Base-by-base conservation (phyloP, 2,329 filamentous ascomycete genomes). In the Grosmannia huntii region DNA sequence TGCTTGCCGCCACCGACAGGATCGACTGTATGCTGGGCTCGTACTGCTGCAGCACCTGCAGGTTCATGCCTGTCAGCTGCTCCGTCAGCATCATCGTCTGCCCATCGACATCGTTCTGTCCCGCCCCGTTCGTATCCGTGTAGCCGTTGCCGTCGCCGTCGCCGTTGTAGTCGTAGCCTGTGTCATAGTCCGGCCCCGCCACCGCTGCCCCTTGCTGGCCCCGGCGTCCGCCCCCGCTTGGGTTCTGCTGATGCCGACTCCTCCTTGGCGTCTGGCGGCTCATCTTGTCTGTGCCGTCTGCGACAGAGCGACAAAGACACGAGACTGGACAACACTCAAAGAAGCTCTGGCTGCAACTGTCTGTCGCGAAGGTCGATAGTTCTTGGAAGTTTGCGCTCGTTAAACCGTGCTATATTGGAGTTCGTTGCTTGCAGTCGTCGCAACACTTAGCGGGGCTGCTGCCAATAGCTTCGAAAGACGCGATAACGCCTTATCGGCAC, bases 41-140 rank as follows among this genome's bases (percentile, higher is more conserved):
- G 73, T 96, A 89, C 64, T 90, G 87, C 60, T 81, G 84, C 41
- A 97, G 79, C 46, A 96, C 92, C 54, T 83, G 78, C 63, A 95
- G 79, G 75, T 97, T 97, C 67, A 97, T 84, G 64, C 95, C 86
- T 58, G 86, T 87, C 23, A 60, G 12, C 19, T 48, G 31, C 38
- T 55, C 38, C 16, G 52, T 54, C 19, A 54, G 52, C 23, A n/a
- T 23, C 16, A n/a, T 44, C 38, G 23, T 12, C 23, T 44, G 52
- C 16, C 36, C 52, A 21, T 54, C 52, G 5, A 16, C 36, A 12
- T 44, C 52, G 31, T 7, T 21, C 11, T 36, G 28, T 25, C 16
- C 48, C 48, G 23, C 25, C 12, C 48, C 48, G 48, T 28, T 50
- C 14, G 25, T 4, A n/a, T 53, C 28, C 28, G 25, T 19, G n/a